phyloP scores from a whole-genome alignment of 2,329 filamentous ascomycete species.

The Oidium heveae region DNA sequence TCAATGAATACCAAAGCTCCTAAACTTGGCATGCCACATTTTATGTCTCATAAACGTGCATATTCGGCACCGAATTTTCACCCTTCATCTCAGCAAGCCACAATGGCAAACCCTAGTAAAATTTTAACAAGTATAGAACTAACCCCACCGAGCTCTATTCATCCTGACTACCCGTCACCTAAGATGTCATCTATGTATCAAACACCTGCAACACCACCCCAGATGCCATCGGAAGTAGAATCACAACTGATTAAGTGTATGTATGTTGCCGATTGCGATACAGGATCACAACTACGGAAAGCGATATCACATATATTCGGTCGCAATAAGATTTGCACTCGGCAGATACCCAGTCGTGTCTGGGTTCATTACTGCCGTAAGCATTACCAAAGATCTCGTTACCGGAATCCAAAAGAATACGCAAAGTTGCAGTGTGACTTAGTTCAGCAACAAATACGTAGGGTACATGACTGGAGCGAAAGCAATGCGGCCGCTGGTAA shows the following conservation, averaged over 20 bases:
- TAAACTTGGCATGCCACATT: neutral
- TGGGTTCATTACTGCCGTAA: conserved; percentile 64
- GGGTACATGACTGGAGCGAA: conserved; percentile 37
- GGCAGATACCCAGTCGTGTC: conserved; percentile 38
- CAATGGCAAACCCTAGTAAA: conserved; percentile 2
- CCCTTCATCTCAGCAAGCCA: neutral
- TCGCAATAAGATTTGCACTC: conserved; percentile 55
- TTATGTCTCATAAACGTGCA: conserved; percentile 6
- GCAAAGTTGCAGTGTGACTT: conserved; percentile 37
- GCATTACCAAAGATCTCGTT: conserved; percentile 54
- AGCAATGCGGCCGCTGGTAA: conserved; percentile 17
- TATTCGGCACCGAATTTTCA: conserved; percentile 8
- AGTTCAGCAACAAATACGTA: conserved; percentile 33
- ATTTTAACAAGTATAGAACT: conserved; percentile 7
- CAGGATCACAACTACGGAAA: conserved; percentile 38
- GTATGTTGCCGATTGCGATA: conserved; percentile 31
- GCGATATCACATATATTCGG: conserved; percentile 63
- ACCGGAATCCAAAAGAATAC: conserved; percentile 37
- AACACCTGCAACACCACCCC: neutral
- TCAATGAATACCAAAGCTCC: neutral
- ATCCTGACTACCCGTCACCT: conserved; percentile 8
- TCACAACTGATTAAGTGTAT: conserved; percentile 19
- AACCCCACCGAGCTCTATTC: conserved; percentile 11
- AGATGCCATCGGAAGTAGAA: neutral
- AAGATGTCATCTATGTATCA: conserved; percentile 1